Evolutionary conservation across 768 basidiomycete genomes (phyloP).

Genomic region (Tulasnella calospora): DNA sequence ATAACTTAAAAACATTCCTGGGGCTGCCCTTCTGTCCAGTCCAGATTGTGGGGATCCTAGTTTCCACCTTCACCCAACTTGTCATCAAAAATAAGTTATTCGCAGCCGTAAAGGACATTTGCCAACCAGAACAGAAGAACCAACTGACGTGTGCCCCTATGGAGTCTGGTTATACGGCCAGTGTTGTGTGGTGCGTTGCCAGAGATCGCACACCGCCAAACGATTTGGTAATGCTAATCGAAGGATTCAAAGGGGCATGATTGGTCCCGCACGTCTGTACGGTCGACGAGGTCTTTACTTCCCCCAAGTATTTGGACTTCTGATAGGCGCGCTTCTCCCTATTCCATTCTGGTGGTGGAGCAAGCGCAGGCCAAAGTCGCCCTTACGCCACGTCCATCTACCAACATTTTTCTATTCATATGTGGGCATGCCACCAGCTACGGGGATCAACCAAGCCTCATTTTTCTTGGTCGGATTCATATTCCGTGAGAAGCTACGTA

Average conservation of each 20-base stretch:
- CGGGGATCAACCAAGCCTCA: neutral
- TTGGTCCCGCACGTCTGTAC: slow-evolving; percentile 45
- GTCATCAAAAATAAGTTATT: neutral
- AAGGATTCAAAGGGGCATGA: slow-evolving; percentile 39
- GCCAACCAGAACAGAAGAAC: neutral
- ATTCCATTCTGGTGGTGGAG: slow-evolving; percentile 39
- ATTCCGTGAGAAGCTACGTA: neutral
- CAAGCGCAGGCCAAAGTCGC: slow-evolving; percentile 33
- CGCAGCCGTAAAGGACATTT: neutral
- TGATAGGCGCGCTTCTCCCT: slow-evolving; percentile 42
- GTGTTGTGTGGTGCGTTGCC: slow-evolving; percentile 25
- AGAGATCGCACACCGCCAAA: neutral
- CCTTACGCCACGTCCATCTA: slow-evolving; percentile 39
- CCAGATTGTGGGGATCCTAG: neutral
- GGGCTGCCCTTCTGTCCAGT: neutral
- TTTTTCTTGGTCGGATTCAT: neutral
- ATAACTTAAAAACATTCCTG: neutral
- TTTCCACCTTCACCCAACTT: neutral
- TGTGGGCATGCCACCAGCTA: slow-evolving; percentile 20
- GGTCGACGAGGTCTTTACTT: slow-evolving; percentile 39
- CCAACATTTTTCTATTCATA: slow-evolving; percentile 39
- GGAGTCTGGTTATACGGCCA: neutral
- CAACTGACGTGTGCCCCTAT: neutral
- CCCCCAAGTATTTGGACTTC: slow-evolving; percentile 39
- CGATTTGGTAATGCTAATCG: neutral